Evolutionary conservation across 306 rosid species (phyloP), one percentile per base, ranked within the genome.

Genomic region (Citrullus colocynthis): DNA sequence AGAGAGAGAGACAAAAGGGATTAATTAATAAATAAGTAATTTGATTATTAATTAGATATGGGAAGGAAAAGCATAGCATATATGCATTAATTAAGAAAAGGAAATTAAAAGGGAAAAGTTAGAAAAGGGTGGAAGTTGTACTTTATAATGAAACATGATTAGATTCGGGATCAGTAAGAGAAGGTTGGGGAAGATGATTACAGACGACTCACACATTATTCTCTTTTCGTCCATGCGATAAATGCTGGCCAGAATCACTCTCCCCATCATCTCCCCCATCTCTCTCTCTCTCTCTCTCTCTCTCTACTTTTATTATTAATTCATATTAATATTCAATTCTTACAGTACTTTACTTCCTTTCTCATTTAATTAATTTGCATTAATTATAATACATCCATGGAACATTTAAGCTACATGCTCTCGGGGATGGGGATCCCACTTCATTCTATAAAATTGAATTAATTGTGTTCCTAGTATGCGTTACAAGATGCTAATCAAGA

Each of bases 181-280:
- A 67, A 42, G 52, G 54, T 87, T 85, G 96, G 93, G 91, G 81
- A 83, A 82, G 86, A 93, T 93, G 91, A 91, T 93, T 91, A 73
- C 88, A 77, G 87, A 89, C 80, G 89, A 83, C 89, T 12, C 44
- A 34, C 44, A 30, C 44, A 87, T 81, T 48, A 48, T 48, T 90
- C 83, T 84, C 86, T 82, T 87, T 65, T 37, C 10, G 17, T 59
- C 65, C 30, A 24, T 59, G 55, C 55, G 55, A 14, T 51, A 1
- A 18, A 51, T 51, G 32, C 63, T 3, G 34, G 34, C 21, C 63
- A 88, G 95, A 88, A 91, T 93, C 93, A 80, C 71, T 86, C 81
- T 85, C 85, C 81, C 81, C 97, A 89, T 87, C 86, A 91, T 86
- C 83, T 44, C 60, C 71, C 74, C 73, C 60, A 42, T 74, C 24